phyloP scores from a whole-genome alignment of 176 grass and related monocot genomes.

The Eragrostis nindensis region DNA sequence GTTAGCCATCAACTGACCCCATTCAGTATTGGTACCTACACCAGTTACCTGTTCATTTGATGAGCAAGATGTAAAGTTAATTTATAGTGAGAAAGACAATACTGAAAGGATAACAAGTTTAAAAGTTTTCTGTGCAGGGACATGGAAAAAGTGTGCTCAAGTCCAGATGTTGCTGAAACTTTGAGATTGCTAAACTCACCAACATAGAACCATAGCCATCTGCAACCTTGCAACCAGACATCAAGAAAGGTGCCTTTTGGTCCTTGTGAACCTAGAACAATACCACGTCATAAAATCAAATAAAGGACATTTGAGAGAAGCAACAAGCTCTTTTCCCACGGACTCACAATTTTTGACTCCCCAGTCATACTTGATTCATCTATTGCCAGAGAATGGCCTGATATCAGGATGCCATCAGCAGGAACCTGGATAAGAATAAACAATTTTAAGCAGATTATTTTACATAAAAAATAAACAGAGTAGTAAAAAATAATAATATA shows the following conservation, averaged over 20 bases:
- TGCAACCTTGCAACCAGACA: constrained; percentile 98
- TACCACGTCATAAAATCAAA: constrained; percentile 5
- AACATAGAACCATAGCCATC: constrained; percentile 97
- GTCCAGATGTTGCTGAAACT: constrained; percentile 31
- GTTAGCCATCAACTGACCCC: constrained; percentile 98
- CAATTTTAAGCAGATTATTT: constrained; percentile 45
- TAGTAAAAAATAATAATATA: constrained; percentile 37
- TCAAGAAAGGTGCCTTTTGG: constrained; percentile 86
- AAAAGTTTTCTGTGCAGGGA: background rate
- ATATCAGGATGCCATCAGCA: constrained; percentile 89
- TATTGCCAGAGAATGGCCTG: constrained; percentile 95
- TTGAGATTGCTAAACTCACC: constrained; percentile 52
- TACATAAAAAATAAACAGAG: constrained; percentile 16
- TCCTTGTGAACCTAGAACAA: constrained; percentile 80
- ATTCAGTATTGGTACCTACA: constrained; percentile 93
- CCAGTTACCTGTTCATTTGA: constrained; percentile 87
- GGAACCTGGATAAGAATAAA: constrained; percentile 65
- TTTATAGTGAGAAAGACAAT: constrained; percentile 21
- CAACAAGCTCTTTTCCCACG: background rate
- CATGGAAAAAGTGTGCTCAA: constrained; percentile 21
- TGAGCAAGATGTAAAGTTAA: constrained; percentile 36
- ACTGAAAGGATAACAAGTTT: constrained; percentile 29
- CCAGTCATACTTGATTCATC: constrained; percentile 99
- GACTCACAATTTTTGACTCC: constrained; percentile 81
- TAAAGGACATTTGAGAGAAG: constrained; percentile 6